Percentiles rank a stretch among this genome's conserved stretches.
phyloP scores from a whole-genome alignment of 2,329 filamentous ascomycete genomes.

The Fusarium phyllophilum region DNA sequence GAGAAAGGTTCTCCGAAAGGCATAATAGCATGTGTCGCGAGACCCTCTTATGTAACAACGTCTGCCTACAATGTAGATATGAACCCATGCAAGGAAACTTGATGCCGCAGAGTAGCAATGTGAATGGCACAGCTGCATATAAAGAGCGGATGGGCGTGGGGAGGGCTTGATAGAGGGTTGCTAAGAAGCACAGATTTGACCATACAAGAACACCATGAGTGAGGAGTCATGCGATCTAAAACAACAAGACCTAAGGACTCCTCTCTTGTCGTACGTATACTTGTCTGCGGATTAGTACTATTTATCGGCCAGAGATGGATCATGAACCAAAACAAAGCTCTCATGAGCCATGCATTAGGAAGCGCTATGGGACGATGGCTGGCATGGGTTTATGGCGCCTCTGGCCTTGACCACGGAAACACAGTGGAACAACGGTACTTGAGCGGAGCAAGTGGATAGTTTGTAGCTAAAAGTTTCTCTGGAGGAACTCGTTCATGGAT shows the following conservation, averaged over 20 bases:
- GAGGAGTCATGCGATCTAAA: slow-evolving; percentile 14
- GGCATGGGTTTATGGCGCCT: slow-evolving; percentile 10
- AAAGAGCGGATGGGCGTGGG: slow-evolving; percentile 10
- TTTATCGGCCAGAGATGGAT: not conserved
- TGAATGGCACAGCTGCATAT: slow-evolving; percentile 14
- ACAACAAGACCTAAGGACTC: slow-evolving; percentile 13
- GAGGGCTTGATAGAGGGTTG: slow-evolving; percentile 1
- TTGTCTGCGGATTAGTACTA: not conserved
- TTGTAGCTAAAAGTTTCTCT: not conserved
- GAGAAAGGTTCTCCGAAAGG: not conserved
- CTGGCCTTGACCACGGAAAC: slow-evolving; percentile 14
- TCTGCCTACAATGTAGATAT: slow-evolving; percentile 10
- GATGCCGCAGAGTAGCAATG: slow-evolving; percentile 15
- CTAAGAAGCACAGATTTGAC: not conserved
- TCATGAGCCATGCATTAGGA: not conserved
- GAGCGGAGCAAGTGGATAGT: slow-evolving; percentile 25
- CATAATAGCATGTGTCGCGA: not conserved
- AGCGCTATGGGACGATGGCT: slow-evolving; percentile 8
- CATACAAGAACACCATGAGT: not conserved
- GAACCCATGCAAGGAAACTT: slow-evolving; percentile 28
- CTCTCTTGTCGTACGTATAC: not conserved
- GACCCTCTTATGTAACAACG: not conserved
- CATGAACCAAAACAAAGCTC: slow-evolving; percentile 8
- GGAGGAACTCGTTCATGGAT: slow-evolving; percentile 8
- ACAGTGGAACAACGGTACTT: slow-evolving; percentile 22